Percentiles rank a stretch among this genome's conserved stretches.
Conservation (phyloP, 83 land plant species). For the Larix sibirica region DNA sequence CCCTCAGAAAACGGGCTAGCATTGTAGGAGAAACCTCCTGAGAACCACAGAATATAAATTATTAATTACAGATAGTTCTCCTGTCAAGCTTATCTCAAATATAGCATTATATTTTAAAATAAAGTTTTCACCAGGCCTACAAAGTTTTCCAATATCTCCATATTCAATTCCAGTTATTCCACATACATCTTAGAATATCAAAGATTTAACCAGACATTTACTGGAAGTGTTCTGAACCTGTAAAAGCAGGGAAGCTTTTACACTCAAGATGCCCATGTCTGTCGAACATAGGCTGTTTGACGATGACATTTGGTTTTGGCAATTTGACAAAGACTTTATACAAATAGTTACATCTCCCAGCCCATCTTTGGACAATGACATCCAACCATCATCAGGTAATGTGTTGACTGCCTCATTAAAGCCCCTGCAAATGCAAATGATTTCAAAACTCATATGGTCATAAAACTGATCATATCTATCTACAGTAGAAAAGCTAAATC, state of each 20-base stretch:
- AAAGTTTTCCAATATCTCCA: constrained; percentile 1
- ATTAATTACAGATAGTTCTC: background rate
- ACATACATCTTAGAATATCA: background rate
- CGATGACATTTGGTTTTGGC: constrained; percentile 8
- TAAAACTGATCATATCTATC: constrained; percentile 1
- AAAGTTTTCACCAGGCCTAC: background rate
- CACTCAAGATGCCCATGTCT: constrained; percentile 37
- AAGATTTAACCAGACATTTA: background rate
- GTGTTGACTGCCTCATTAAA: constrained; percentile 41
- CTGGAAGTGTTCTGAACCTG: constrained; percentile 23
- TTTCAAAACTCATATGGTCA: background rate
- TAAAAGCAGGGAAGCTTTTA: constrained; percentile 36
- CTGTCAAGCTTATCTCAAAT: background rate
- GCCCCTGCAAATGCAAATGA: constrained; percentile 29
- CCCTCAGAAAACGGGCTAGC: constrained; percentile 13
- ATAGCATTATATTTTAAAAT: background rate
- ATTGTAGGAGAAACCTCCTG: constrained; percentile 15
- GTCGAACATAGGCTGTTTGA: constrained; percentile 23
- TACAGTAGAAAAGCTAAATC: background rate
- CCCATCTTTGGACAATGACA: constrained; percentile 36
- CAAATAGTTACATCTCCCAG: constrained; percentile 33
- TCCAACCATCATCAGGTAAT: constrained; percentile 45
- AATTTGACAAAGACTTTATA: constrained; percentile 21
- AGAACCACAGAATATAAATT: background rate
- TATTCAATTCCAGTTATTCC: background rate